Conservation (phyloP, 306 rosid genomes). For the Cucurbita ficifolia region DNA sequence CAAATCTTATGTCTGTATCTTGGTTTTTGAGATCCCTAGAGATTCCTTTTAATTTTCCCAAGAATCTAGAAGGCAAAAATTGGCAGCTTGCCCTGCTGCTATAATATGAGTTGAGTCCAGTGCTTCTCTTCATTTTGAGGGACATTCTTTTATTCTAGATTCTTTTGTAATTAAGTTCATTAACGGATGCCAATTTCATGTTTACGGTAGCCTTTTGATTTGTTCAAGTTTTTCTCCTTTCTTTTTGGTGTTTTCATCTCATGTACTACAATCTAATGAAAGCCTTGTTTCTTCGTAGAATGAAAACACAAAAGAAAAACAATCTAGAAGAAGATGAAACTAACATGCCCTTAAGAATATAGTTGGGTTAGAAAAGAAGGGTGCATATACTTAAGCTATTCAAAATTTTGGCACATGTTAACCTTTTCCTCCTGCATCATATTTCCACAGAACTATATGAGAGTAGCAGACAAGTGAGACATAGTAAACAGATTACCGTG, state of each 20-base stretch:
- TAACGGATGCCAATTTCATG: too few species aligned
- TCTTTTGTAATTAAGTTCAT: too few species aligned
- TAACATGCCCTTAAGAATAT: neutral
- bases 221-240: too few species aligned
- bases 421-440: neutral
- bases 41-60: too few species aligned
- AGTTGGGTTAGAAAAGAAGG: neutral
- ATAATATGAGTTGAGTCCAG: too few species aligned
- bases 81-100: too few species aligned
- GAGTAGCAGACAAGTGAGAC: neutral
- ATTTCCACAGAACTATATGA: neutral
- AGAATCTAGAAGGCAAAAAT: too few species aligned
- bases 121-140: too few species aligned
- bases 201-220: too few species aligned
- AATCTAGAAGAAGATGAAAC: neutral
- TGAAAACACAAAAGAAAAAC: neutral
- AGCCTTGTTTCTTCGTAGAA: neutral
- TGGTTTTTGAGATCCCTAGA: too few species aligned
- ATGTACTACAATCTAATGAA: neutral
- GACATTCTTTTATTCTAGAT: too few species aligned
- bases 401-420: neutral
- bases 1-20: too few species aligned
- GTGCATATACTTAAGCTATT: neutral
- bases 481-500: slow-evolving; percentile 35
- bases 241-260: neutral